These are phyloP conservation scores for Picochlorum sp. DNA, from an alignment of 139 green algal species.

Conservation along the genomic window DNA sequence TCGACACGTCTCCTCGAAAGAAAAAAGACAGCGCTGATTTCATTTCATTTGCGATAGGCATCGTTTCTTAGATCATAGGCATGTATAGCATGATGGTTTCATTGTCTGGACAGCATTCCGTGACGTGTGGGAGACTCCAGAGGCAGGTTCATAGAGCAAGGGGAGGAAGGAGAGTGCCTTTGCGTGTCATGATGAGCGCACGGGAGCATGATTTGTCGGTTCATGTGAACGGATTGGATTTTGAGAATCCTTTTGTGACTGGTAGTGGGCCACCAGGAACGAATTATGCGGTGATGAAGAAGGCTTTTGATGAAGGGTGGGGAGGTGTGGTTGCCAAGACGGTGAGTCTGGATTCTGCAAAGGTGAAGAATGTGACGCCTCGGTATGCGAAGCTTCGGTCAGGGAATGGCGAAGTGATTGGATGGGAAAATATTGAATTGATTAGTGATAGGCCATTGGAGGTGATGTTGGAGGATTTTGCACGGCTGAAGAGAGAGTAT, in stretches of 20 bases:
- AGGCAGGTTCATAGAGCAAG: too few relatives aligned
- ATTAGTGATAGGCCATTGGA: slow-evolving; percentile 89
- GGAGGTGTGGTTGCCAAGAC: slow-evolving; percentile 97
- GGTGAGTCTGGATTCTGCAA: slow-evolving; percentile 75
- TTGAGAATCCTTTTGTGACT: slow-evolving; percentile 98
- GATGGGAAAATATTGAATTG: slow-evolving; percentile 96
- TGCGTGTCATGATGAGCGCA: not conserved
- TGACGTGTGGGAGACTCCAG: too few relatives aligned
- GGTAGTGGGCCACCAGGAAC: slow-evolving; percentile 55
- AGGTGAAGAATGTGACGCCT: slow-evolving; percentile 92
- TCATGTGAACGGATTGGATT: slow-evolving; percentile 75
- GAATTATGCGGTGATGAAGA: slow-evolving; percentile 76
- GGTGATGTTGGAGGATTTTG: slow-evolving; percentile 87
- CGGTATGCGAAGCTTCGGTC: slow-evolving; percentile 85
- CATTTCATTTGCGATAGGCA: too few relatives aligned
- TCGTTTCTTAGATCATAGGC: too few relatives aligned
- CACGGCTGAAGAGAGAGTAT: slow-evolving; percentile 86
- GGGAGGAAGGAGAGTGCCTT: too few relatives aligned
- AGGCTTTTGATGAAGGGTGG: slow-evolving; percentile 97
- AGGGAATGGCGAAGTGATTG: slow-evolving; percentile 63
- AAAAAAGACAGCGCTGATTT: too few relatives aligned
- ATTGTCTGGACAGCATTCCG: too few relatives aligned
- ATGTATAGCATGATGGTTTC: too few relatives aligned
- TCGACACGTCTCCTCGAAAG: too few relatives aligned
- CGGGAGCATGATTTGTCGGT: slow-evolving; percentile 68